Percentiles rank a stretch among this genome's conserved stretches.
Conservation (phyloP, 768 basidiomycete species). For the Lentinula detonsa region DNA sequence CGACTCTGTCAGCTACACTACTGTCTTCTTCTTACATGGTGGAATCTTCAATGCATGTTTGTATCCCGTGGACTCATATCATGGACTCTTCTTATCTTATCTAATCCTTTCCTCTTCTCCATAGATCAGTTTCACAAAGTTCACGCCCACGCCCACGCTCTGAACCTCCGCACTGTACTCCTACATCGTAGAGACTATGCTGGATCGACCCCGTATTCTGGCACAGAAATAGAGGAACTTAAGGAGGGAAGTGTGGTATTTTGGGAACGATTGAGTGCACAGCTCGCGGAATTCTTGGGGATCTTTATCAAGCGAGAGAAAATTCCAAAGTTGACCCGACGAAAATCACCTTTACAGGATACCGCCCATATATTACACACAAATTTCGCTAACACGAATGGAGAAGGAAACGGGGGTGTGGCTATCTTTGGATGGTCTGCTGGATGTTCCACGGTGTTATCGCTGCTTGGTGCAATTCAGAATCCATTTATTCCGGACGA, state of each 20-base stretch:
- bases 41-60: slow-evolving; percentile 14
- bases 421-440: slow-evolving; percentile 16
- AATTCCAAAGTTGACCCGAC: slow-evolving; percentile 11
- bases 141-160: slow-evolving; percentile 4
- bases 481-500: slow-evolving; percentile 4
- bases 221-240: slow-evolving; percentile 14
- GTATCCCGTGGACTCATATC: neutral
- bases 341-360: neutral
- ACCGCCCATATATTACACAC: neutral
- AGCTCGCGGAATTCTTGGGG: slow-evolving; percentile 14
- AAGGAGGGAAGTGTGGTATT: slow-evolving; percentile 8
- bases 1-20: slow-evolving; percentile 13
- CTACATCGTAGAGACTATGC: slow-evolving; percentile 18
- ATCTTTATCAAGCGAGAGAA: slow-evolving; percentile 11
- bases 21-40: slow-evolving; percentile 17
- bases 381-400: neutral
- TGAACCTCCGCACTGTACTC: slow-evolving; percentile 15
- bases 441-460: slow-evolving; percentile 9
- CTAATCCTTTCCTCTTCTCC: neutral
- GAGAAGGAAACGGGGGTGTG: slow-evolving; percentile 12
- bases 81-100: neutral
- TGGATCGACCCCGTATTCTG: slow-evolving; percentile 16
- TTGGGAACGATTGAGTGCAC: slow-evolving; percentile 12
- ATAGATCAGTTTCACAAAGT: slow-evolving; percentile 12
- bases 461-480: neutral